phyloP scores from a whole-genome alignment of 2,329 filamentous ascomycete genomes.

The Aurifilum marmelostoma region DNA sequence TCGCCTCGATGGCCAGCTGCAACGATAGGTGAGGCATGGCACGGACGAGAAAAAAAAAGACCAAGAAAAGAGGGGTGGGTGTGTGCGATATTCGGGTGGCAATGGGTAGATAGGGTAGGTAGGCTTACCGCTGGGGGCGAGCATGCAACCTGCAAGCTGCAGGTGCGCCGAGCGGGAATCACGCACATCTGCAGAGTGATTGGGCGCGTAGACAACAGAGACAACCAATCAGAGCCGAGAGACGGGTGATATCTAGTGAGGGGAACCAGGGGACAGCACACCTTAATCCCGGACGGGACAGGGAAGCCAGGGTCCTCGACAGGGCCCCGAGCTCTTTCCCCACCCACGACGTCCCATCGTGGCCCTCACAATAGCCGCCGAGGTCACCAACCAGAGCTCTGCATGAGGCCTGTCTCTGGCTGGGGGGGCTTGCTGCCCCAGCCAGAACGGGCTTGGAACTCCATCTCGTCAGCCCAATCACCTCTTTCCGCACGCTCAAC shows the following conservation, averaged over 20 bases:
- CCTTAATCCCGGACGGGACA: conserved; percentile 15
- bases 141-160: conserved; percentile 24
- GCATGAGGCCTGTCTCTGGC: conserved; percentile 2
- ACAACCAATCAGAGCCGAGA: conserved; percentile 12
- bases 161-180: conserved; percentile 20
- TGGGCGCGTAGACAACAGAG: conserved; percentile 11
- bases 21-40: too few relatives aligned
- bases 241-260: conserved; percentile 9
- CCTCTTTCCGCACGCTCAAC: conserved; percentile 9
- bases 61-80: neutral
- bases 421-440: neutral
- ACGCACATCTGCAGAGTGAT: conserved; percentile 23
- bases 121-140: conserved; percentile 23
- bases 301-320: conserved; percentile 13
- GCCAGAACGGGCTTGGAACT: conserved; percentile 10
- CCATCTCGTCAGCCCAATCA: conserved; percentile 22
- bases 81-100: conserved; percentile 3
- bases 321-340: conserved; percentile 10
- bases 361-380: conserved; percentile 25
- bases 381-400: conserved; percentile 22
- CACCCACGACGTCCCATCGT: conserved; percentile 18
- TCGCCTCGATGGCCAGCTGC: too few relatives aligned
- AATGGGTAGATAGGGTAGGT: neutral
- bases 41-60: neutral
- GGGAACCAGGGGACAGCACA: conserved; percentile 11